Evolutionary conservation across 371 early-diverging fungal genomes (phyloP).

Genomic region (Mucor plumbeus): DNA sequence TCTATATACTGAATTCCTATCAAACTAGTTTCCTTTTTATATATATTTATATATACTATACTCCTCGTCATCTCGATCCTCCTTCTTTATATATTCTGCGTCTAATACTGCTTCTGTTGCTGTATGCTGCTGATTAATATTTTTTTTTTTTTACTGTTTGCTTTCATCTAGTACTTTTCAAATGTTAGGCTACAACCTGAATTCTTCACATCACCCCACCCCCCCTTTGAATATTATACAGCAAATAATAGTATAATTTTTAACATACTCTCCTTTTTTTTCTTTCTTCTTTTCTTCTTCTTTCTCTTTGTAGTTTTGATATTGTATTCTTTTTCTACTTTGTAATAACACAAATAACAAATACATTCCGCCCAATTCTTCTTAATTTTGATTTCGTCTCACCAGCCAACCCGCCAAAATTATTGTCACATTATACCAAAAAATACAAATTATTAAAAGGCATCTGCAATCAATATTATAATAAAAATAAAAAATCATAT

Average conservation of each 20-base stretch:
- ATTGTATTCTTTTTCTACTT: background rate
- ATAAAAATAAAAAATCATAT: background rate
- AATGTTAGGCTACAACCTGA: constrained; percentile 8
- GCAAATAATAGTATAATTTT: constrained; percentile 9
- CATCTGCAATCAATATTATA: background rate
- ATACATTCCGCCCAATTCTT: background rate
- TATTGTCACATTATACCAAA: background rate
- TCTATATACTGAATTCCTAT: background rate
- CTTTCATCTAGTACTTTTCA: background rate
- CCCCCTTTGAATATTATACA: constrained; percentile 3
- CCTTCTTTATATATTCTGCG: background rate
- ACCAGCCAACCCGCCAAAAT: background rate
- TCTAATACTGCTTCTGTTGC: background rate
- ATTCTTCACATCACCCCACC: constrained; percentile 5
- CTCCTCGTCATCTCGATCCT: constrained; percentile 1
- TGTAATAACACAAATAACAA: background rate
- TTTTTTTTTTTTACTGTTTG: background rate
- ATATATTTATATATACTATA: background rate
- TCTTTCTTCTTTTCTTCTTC: constrained; percentile 5
- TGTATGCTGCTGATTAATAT: background rate
- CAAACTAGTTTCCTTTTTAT: background rate
- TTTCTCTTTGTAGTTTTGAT: background rate
- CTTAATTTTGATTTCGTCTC: background rate
- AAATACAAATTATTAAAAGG: background rate
- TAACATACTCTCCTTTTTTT: constrained; percentile 4